Base-by-base conservation (phyloP, 371 early-diverging fungal genomes). In the Basidiobolus meristosporus region DNA sequence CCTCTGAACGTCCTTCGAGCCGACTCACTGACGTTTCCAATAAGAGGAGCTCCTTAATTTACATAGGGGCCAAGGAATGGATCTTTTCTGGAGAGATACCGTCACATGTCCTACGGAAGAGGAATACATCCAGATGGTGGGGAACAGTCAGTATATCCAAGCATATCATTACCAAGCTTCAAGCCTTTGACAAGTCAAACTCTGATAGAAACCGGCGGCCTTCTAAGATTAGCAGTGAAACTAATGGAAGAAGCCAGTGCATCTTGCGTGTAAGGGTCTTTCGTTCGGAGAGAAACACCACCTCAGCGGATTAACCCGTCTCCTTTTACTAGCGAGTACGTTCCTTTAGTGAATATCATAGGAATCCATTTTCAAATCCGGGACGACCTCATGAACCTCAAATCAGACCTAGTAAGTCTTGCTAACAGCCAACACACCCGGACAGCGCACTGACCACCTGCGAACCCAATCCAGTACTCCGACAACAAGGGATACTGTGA, bases 401-500 rank as follows among this genome's bases (percentile, higher is more conserved):
- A 74, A 42, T 86, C 91, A 3, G 62, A 60, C 20, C 66, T 71
- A 44, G 86, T 79, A 72, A 43, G 36, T 39, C 17, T 11, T n/a
- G n/a, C n/a, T n/a, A n/a, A n/a, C n/a, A n/a, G n/a, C n/a, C n/a
- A n/a, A n/a, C n/a, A n/a, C n/a, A n/a, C n/a, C n/a, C n/a, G n/a
- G n/a, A n/a, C n/a, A n/a, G n/a, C n/a, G n/a, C n/a, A n/a, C n/a
- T n/a, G n/a, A n/a, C n/a, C n/a, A n/a, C n/a, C n/a, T n/a, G n/a
- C n/a, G n/a, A n/a, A n/a, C n/a, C 11, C 16, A 3, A 19, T 12
- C 15, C 47, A 83, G 74, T 96, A 89, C 45, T 62, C 78, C 6
- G 70, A 81, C 32, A 83, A 79, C 60, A 97, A 97, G 52, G 93
- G 95, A 16, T 97, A 82, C 52, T 90, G 90, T 44, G 95, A 97